Base-by-base conservation (phyloP, 257 asterid genomes). In the Petrea volubilis region DNA sequence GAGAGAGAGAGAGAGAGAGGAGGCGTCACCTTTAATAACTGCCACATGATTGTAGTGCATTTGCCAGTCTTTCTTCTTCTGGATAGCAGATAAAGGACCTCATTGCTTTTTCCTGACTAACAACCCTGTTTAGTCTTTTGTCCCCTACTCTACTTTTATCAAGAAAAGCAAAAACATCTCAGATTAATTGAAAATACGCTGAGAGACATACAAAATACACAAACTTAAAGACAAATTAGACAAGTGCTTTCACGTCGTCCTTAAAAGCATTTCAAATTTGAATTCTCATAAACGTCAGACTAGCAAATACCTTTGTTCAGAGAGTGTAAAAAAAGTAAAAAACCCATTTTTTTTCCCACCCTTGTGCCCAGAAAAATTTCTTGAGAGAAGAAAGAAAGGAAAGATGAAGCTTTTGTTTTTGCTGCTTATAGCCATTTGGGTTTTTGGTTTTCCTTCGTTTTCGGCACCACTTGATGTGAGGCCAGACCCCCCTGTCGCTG, bases 21-120 rank as follows among this genome's bases (percentile, higher is more conserved):
- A 27, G 18, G 58, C 62, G 65, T 74, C 63, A 49, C 14, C 81
- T 85, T 86, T 87, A 81, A 81, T 84, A 89, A 89, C 96, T 78
- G 82, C 96, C 95, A 87, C 97, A 86, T 74, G 96, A 92, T 84
- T 83, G 46, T 67, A 53, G 87, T 77, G 92, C 86, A 83, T 62
- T 75, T 78, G 86, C 80, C 79, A 23, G 79, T 56, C 75, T 76
- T 78, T 58, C 81, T 80, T 79, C 79, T 79, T 74, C 81, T 69
- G 79, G 51, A 73, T 66, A 77, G 64, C 53, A 40, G 75, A 73
- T 76, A 72, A 49, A 3, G 75, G 65, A n/a, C 73, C 81, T 76
- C 60, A 13, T 60, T 70, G 60, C 77, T 69, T 68, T 79, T 67
- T 63, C 74, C 81, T 70, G 73, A 68, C 78, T 64, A 40, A 12